These are phyloP conservation scores for Aschersonia sp. DNA, from an alignment of 2,329 filamentous ascomycete genomes.

Conservation along the genomic window DNA sequence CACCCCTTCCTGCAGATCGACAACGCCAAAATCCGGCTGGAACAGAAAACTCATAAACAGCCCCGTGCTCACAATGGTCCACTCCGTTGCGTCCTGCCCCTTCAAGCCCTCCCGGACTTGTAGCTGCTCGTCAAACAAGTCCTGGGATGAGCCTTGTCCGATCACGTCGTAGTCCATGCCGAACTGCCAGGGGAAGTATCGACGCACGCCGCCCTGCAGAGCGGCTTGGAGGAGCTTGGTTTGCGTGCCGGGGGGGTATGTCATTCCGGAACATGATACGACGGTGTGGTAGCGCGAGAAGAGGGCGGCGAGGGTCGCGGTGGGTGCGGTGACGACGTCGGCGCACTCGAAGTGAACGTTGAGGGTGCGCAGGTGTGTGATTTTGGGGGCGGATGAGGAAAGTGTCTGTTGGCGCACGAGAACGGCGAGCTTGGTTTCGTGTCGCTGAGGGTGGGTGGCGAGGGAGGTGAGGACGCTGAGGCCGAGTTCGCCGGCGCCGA, in stretches of 20 bases:
- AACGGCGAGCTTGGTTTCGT: constrained; percentile 29
- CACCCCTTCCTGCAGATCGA: constrained; percentile 27
- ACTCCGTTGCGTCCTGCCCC: constrained; percentile 30
- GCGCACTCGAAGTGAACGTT: constrained; percentile 26
- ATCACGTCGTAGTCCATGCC: constrained; percentile 58
- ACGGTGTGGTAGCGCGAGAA: constrained; percentile 37
- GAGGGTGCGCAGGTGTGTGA: constrained; percentile 19
- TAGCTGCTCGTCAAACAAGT: constrained; percentile 55
- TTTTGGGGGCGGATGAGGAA: constrained; percentile 15
- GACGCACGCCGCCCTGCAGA: constrained; percentile 29
- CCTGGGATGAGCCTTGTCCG: constrained; percentile 42
- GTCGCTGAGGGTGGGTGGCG: constrained; percentile 25
- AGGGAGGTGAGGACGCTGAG: constrained; percentile 38
- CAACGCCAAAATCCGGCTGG: constrained; percentile 44
- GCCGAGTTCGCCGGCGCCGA: constrained; percentile 56
- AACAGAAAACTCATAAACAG: constrained; percentile 62
- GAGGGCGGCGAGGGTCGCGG: constrained; percentile 21
- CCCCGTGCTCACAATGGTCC: constrained; percentile 54
- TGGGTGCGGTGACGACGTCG: constrained; percentile 25
- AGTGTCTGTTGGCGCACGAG: constrained; percentile 37
- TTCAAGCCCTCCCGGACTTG: constrained; percentile 39
- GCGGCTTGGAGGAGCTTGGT: constrained; percentile 41
- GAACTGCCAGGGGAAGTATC: constrained; percentile 61
- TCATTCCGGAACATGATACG: constrained; percentile 48
- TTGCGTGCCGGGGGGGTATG: constrained; percentile 38